Base-by-base conservation (phyloP, 306 rosid genomes). In the Castanea crenata region DNA sequence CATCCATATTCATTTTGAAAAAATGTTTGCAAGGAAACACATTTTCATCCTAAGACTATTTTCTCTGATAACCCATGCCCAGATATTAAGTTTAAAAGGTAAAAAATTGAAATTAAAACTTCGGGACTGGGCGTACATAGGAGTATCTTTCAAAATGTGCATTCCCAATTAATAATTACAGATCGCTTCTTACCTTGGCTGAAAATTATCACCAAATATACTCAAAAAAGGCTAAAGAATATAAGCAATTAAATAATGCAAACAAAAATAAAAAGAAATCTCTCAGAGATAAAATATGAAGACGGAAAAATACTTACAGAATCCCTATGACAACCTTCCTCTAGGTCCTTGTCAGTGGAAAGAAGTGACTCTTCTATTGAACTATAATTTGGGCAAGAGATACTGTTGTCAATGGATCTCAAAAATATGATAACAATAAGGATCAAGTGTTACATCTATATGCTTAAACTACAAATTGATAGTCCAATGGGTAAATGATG, bases 291-390 rank as follows among this genome's bases (percentile, higher is more conserved):
- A 61, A 83, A 52, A 20, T 54, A 68, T 63, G 73, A 20, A 68
- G 69, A 32, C 35, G 8, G 73, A 69, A 63, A 64, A 65, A 57
- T 67, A 87, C 98, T 91, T 86, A 95, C 99, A 80, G 69, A 76
- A 81, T 91, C 84, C 83, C 57, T 41, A 57, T 55, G 65, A 74
- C 76, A 76, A 78, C 88, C 91, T 82, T 94, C 99, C 89, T 90
- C 99, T 32, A 87, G 81, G 87, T 92, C 90, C 80, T 52, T 59
- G 21, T 80, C 90, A 64, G 75, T 74, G 11, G 90, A 80, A 87
- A 94, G 93, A 71, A 94, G 93, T 49, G 95, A 86, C 76, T 91
- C 97, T 85, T 87, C 95, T 84, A 91, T 41, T 68, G 83, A 83
- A 81, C 99, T 94, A 84, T 80, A 83, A 81, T 81, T 73, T 74